Evolutionary conservation across 2,329 filamentous ascomycete genomes (phyloP), one percentile per base, ranked within the genome.

Genomic region (Aspergillus sp.): DNA sequence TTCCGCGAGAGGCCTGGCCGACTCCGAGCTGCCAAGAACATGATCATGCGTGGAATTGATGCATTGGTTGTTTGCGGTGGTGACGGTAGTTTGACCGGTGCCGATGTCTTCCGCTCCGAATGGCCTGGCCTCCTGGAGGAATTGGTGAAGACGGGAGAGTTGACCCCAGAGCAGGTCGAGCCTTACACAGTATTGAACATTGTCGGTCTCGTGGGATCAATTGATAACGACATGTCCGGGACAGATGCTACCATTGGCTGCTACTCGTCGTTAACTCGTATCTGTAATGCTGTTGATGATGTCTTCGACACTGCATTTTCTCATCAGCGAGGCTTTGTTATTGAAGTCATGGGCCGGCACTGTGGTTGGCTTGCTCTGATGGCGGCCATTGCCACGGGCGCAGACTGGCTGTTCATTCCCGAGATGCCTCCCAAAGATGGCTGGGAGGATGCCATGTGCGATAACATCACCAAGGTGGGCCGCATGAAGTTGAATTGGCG

Each of bases 281-380:
- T 99, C 67, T 98, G 93, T 77, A 90, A 97, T 73, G 91, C 93
- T 71, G 91, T 99, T 58, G 95, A 99, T 79, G 93, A 92, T 71
- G 96, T 80, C 27, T 80, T 99, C 67, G 93, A 99, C 76, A 93
- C 93, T 19, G 98, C 95, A 0, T 93, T 93, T 52, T 97, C 93
- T 27, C 95, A 99, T 76, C 96, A 96, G 64, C 85, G 95, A 67
- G 95, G 95, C 40, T 99, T 99, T 75, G 93, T 99, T 57, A 90
- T 99, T 62, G 95, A 97, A 75, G 95, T 99, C 69, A 99, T 99
- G 95, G 95, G 95, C 50, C 85, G 95, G 59, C 93, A 99, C 77
- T 99, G 95, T 74, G 95, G 95, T 62, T 99, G 95, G 95, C 82
- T 99, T 61, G 95, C 95, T 41, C 83, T 99, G 61, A 97, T 98